phyloP scores from a whole-genome alignment of 805 yeast species.

The Wickerhamiella domercqiae region DNA sequence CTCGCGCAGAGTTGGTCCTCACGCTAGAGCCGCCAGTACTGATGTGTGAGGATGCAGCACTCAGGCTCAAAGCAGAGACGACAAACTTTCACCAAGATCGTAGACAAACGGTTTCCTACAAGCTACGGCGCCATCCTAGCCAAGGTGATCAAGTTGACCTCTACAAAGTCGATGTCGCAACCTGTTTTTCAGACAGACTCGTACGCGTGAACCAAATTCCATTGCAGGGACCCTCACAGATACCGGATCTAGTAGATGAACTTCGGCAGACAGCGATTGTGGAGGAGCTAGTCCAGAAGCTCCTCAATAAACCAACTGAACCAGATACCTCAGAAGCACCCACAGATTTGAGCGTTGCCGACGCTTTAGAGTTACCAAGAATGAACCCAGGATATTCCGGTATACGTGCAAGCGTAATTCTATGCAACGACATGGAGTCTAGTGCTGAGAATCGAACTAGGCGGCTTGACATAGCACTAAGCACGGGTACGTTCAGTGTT shows the following conservation, averaged over 20 bases:
- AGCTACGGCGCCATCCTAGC: conserved; percentile 11
- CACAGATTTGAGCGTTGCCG: conserved; percentile 17
- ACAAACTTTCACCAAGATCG: conserved; percentile 1
- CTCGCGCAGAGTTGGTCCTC: conserved; percentile 22
- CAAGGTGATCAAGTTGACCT: conserved; percentile 7
- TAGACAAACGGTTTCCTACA: conserved; percentile 3
- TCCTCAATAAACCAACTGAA: conserved; percentile 9
- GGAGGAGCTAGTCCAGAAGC: conserved; percentile 7
- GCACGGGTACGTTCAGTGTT: no score
- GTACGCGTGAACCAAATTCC: conserved; percentile 20
- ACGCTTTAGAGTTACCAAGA: conserved; percentile 15
- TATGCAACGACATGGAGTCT: no score
- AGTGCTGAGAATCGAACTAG: no score
- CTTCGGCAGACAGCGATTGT: conserved; percentile 14
- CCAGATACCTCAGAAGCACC: conserved; percentile 4
- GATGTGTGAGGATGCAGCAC: conserved; percentile 10
- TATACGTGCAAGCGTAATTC: no score
- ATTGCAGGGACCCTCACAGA: conserved; percentile 18
- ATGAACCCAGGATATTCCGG: no score
- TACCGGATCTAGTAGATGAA: conserved; percentile 16
- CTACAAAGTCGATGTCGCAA: conserved; percentile 16
- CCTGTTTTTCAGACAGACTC: conserved; percentile 18
- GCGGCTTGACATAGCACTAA: no score
- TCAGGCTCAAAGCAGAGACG: background rate
- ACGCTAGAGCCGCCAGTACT: conserved; percentile 24